Conservation (phyloP, 1,139 yeast genomes). For the Petasospora rhodanensis region DNA sequence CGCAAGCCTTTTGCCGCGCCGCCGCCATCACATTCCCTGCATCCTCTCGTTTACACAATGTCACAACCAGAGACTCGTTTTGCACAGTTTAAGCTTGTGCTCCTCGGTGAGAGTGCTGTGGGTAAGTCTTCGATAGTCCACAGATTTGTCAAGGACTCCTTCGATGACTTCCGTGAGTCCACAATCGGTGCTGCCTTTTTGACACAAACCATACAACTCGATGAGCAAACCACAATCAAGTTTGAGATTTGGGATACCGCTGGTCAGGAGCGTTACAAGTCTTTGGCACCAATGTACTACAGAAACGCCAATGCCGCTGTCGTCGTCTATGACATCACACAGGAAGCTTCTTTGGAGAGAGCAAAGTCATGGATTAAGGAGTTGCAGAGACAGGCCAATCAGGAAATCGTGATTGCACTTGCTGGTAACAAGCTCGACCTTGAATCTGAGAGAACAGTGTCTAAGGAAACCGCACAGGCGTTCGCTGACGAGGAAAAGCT, state of each 20-base stretch:
- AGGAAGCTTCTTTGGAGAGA: constrained; percentile 66
- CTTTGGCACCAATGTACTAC: constrained; percentile 82
- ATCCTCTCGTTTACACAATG: too few species aligned
- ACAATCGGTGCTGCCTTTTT: constrained; percentile 72
- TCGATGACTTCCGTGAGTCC: constrained; percentile 65
- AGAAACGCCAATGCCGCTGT: constrained; percentile 82
- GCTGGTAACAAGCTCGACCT: constrained; percentile 84
- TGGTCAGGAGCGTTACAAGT: constrained; percentile 80
- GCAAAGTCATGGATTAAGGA: constrained; percentile 98
- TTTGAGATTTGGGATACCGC: constrained; percentile 91
- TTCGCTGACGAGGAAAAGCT: constrained; percentile 73
- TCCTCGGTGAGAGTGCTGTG: constrained; percentile 93
- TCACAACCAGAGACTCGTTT: constrained; percentile 19
- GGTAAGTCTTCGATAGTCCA: constrained; percentile 91
- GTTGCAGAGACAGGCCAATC: constrained; percentile 82
- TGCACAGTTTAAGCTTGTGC: constrained; percentile 74
- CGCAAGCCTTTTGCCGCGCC: background rate
- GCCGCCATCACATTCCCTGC: too few species aligned
- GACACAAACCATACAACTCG: constrained; percentile 49
- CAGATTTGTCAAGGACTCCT: constrained; percentile 90
- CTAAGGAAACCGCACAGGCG: constrained; percentile 46
- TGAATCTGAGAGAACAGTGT: constrained; percentile 48
- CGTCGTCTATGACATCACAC: constrained; percentile 72
- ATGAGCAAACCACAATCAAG: constrained; percentile 55
- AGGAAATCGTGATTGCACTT: constrained; percentile 77